Conservation (phyloP, 352 stramenopile species). For the Thalassiosira delicatula region DNA sequence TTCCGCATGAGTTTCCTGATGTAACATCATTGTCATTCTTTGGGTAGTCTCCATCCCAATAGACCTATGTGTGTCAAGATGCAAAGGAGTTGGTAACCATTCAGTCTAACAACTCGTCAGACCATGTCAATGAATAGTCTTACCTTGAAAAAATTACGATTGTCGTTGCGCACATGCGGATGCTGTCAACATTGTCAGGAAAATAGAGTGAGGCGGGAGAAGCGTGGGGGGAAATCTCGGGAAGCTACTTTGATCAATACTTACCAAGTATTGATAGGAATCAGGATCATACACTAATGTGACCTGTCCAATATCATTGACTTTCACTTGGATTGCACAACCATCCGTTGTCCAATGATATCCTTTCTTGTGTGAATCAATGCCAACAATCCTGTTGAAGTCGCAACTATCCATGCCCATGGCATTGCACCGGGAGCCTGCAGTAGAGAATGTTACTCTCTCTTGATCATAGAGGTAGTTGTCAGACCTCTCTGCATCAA, state of each 20-base stretch:
- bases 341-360: constrained; percentile 58
- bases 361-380: constrained; percentile 52
- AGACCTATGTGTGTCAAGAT: constrained; percentile 32
- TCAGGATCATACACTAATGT: constrained; percentile 69
- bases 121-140: constrained; percentile 1
- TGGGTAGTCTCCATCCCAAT: constrained; percentile 59
- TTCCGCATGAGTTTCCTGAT: constrained; percentile 54
- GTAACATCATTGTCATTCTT: constrained; percentile 57
- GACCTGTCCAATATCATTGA: constrained; percentile 65
- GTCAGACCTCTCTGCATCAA: constrained; percentile 37
- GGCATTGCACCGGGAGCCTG: constrained; percentile 40
- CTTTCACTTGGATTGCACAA: constrained; percentile 67
- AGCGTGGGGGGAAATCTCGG: no score
- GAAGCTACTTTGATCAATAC: no score
- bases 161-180: constrained; percentile 56
- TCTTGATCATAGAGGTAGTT: constrained; percentile 68
- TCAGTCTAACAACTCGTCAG: no score
- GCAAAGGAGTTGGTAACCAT: constrained; percentile 8
- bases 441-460: constrained; percentile 50
- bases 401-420: constrained; percentile 41
- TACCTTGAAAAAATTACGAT: constrained; percentile 72
- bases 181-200: no score
- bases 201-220: no score
- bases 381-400: constrained; percentile 60
- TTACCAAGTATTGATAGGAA: constrained; percentile 4